phyloP scores from a whole-genome alignment of 208 protist genomes.

The Phytomonas sp. region DNA sequence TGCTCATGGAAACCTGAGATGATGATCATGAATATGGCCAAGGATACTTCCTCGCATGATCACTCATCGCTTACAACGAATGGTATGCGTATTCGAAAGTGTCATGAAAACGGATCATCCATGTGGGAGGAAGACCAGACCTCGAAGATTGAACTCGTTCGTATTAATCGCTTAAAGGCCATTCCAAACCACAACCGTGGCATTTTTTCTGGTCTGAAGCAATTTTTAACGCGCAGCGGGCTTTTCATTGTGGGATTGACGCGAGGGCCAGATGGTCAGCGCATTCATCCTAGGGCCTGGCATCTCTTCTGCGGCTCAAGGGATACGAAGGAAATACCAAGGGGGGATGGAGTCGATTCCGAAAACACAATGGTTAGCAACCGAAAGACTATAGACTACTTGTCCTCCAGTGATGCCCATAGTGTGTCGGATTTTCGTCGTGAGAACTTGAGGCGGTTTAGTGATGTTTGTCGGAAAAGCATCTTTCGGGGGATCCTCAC shows the following conservation, averaged over 20 bases:
- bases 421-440: background rate
- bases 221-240: constrained; percentile 35
- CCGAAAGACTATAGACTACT: background rate
- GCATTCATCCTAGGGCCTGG: background rate
- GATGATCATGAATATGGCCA: background rate
- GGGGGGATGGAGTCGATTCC: background rate
- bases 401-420: background rate
- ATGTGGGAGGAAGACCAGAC: background rate
- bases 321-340: background rate
- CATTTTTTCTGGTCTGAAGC: constrained; percentile 32
- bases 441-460: background rate
- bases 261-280: background rate
- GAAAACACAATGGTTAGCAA: background rate
- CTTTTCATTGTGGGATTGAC: constrained; percentile 26
- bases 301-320: constrained; percentile 4
- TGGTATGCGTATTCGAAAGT: background rate
- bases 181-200: constrained; percentile 56
- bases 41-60: background rate
- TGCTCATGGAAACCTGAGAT: background rate
- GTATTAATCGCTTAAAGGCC: constrained; percentile 37
- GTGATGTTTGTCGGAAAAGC: background rate
- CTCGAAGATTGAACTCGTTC: constrained; percentile 28
- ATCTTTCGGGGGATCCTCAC: background rate
- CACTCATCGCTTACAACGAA: background rate
- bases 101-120: background rate